Evolutionary conservation across 1,284 basidiomycete genomes (phyloP), one percentile per base, ranked within the genome.

Genomic region (Ustilago bromivora): DNA sequence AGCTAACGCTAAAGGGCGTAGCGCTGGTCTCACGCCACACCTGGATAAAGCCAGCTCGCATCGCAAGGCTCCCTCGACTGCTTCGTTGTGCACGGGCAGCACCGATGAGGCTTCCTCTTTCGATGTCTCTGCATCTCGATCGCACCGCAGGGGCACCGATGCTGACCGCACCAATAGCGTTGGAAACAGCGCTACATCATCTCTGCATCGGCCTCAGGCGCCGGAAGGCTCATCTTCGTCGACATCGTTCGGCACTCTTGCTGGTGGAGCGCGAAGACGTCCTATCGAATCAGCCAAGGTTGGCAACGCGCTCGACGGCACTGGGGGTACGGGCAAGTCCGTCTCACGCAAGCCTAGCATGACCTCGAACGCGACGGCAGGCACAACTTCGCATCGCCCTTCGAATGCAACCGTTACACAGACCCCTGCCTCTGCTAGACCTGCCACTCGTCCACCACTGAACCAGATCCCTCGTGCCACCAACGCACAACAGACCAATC

Each of bases 231-330:
- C 71, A 13, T 61, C 65, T 23, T 61, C 58, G 1, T 73, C 71
- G 2, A 55, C 66, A 11, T 58, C 71, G 4, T 68, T 58, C 19
- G 61, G 35, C 31, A 38, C 32, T 3, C 9, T 36, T 9, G 49
- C 31, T 8, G 66, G 65, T 6, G 66, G 66, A 19, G 11, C 68
- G 36, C 66, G 71, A 13, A 55, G 53, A 54, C 63, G 66, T 28
- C 80, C 78, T 1, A 59, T 53, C 6, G 73, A 73, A n/a, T 72
- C 79, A 17, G 55, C 64, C 40, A 70, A 66, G 58, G 72, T 84
- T 7, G 82, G 82, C 43, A 84, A 84, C 31, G 80, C 82, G 8
- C 65, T 84, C 15, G 82, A 84, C 46, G 80, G 80, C 15, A 83
- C 80, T 3, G 68, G 67, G 9, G 76, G 71, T 15, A 46, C 60